Base-by-base conservation (phyloP, 106 monocot genomes). In the Dendrobium nobile region DNA sequence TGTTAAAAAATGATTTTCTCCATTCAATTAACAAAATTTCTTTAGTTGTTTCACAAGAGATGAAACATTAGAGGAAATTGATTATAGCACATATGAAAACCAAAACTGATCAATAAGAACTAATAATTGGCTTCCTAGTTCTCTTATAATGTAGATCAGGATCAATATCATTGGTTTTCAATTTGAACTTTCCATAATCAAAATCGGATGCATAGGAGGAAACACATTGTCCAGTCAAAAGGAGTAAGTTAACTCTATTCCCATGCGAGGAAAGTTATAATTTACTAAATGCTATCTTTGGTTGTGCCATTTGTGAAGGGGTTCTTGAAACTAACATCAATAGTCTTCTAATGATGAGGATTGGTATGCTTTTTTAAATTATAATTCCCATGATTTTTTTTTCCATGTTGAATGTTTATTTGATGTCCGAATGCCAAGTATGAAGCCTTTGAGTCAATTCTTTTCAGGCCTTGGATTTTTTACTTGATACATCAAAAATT, bases 401-500 rank as follows among this genome's bases (percentile, higher is more conserved):
- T 70, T 64, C 9, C 24, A 6, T 31, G 11, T 15, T 70, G 11
- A 70, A 70, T 70, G 70, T 31, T 33, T 31, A 37, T 70, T 70
- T 67, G 70, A 70, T 70, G 70, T 64, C 70, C 2, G 33, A 37
- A 70, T 70, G 19, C 70, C 68, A 31, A 68, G 37, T n/a, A 20
- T 74, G 19, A 41, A 43, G 74, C 76, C 47, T 76, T 76, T 9
- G 47, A 76, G 13, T 55, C 59, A 31, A 28, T 40, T 70, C 75
- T 85, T 70, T 82, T 47, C 84, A 92, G 91, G 91, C 91, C n/a
- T 79, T 92, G 85, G 91, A 92, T 73, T 83, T 77, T 55, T 87
- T 92, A 26, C 83, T 92, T 74, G 85, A 85, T 77, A 78, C 89
- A 26, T 87, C 87, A 77, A 70, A 70, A 70, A 26, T 80, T 10